A percentile compares a stretch with the other conserved stretches of the same genome.
These are phyloP conservation scores for Solanum etuberosum DNA, from an alignment of 257 asterid species.

Conservation along the genomic window DNA sequence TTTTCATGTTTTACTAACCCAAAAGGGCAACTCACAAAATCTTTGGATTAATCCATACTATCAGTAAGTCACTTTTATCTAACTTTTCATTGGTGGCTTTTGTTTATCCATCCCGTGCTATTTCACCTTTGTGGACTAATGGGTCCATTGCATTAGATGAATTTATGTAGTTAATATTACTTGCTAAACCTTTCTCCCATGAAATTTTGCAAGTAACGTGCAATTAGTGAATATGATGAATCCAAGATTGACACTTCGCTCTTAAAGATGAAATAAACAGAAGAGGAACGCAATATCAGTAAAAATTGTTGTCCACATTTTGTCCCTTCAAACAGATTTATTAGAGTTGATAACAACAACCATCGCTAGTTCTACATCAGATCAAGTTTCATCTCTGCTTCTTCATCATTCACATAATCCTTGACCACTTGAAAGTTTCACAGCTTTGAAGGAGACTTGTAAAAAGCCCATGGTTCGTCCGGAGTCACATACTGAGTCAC, in stretches of 20 bases:
- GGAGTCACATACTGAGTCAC: constrained; percentile 57
- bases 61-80: neutral
- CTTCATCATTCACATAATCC: neutral
- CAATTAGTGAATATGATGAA: neutral
- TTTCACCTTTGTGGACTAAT: neutral
- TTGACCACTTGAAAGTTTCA: constrained; percentile 13
- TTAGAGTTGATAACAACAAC: neutral
- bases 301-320: neutral
- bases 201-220: neutral
- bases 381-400: neutral
- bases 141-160: neutral
- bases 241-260: neutral
- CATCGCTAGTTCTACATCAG: neutral
- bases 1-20: neutral
- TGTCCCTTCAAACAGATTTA: neutral
- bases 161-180: neutral
- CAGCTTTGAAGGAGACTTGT: constrained; percentile 66
- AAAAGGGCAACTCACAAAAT: neutral
- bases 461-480: constrained; percentile 84
- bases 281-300: neutral
- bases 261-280: neutral
- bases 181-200: neutral
- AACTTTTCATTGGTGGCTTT: neutral
- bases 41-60: neutral
- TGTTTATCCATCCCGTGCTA: neutral